Conservation (phyloP, 2,329 filamentous ascomycete genomes). For the Fusarium foetens region DNA sequence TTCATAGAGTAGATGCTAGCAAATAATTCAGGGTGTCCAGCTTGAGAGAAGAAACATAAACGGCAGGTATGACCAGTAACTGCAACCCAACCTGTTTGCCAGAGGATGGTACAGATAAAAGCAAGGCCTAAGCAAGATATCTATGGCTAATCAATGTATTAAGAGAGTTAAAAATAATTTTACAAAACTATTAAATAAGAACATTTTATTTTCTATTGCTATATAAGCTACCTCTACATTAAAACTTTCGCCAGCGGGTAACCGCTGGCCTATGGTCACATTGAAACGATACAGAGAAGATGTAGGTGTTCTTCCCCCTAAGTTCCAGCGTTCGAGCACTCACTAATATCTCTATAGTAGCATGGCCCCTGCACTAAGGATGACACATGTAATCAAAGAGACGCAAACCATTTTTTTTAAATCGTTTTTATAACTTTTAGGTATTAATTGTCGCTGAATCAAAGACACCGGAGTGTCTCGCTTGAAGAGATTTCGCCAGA, state of each 20-base stretch:
- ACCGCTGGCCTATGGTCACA: neutral
- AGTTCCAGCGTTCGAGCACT: neutral
- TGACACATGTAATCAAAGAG: neutral
- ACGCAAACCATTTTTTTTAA: neutral
- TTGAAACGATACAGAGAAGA: neutral
- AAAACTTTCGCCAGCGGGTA: neutral
- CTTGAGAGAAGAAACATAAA: neutral
- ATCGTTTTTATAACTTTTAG: neutral
- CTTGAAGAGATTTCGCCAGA: too few species aligned
- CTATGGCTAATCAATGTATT: too few species aligned
- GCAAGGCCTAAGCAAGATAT: neutral
- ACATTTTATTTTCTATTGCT: too few species aligned
- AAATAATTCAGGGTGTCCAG: neutral
- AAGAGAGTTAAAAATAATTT: too few species aligned
- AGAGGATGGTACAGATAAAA: neutral
- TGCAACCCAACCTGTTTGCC: too few species aligned
- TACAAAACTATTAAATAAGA: neutral
- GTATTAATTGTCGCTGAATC: neutral
- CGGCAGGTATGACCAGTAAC: neutral
- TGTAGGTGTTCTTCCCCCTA: neutral
- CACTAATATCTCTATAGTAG: neutral
- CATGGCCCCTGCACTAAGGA: neutral
- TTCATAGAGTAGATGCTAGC: too few species aligned
- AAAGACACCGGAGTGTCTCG: neutral
- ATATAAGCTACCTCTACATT: neutral